Evolutionary conservation across 306 rosid species (phyloP).

Genomic region (Vigna angularis): DNA sequence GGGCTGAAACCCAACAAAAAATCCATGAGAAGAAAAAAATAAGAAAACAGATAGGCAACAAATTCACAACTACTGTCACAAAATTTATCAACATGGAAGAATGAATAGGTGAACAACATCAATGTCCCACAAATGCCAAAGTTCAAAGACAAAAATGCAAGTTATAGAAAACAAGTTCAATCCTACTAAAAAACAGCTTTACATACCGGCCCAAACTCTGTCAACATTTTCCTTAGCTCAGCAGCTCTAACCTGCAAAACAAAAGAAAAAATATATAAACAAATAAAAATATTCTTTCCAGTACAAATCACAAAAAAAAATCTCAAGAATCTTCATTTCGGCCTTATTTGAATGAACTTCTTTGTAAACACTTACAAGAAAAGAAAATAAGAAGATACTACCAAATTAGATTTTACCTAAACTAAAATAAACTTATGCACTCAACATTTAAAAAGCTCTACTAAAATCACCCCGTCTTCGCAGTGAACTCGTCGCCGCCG

Average conservation of each 20-base stretch:
- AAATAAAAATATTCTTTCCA: neutral
- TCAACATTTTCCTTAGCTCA: slow-evolving; percentile 75
- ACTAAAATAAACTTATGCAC: no score
- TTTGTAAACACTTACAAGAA: no score
- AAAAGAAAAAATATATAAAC: slow-evolving; percentile 5
- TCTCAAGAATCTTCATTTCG: neutral
- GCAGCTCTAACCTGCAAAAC: slow-evolving; percentile 80
- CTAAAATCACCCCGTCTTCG: no score
- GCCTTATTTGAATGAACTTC: no score
- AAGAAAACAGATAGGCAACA: slow-evolving; percentile 5
- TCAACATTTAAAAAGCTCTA: no score
- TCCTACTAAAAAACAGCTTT: neutral
- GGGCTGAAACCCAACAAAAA: neutral
- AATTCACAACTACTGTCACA: neutral
- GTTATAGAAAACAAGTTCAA: neutral
- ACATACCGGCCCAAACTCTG: slow-evolving; percentile 95
- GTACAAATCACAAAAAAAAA: neutral
- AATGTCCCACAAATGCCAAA: slow-evolving; percentile 5
- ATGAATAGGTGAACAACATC: neutral
- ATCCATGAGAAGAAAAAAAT: neutral
- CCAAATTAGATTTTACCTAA: no score
- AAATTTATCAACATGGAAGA: slow-evolving; percentile 3
- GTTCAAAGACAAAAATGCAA: neutral
- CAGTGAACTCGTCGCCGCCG: no score
- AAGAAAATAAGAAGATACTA: no score